phyloP scores from a whole-genome alignment of 1,139 yeast genomes.

The Hansenula lynferdii region DNA sequence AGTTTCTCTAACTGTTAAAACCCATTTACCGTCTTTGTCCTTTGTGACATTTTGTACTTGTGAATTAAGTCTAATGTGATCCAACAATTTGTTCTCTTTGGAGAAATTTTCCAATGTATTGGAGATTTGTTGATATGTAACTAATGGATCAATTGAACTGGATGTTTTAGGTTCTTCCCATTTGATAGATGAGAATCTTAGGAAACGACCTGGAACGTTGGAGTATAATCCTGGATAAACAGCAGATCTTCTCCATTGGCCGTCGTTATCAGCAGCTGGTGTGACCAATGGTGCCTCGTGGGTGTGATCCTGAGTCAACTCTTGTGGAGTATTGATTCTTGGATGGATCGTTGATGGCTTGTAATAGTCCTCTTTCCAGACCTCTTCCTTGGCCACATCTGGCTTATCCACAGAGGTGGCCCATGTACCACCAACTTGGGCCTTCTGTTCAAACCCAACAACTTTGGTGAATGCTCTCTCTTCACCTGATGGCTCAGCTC shows the following conservation, averaged over 20 bases:
- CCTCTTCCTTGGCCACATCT: conserved; percentile 21
- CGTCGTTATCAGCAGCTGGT: conserved; percentile 15
- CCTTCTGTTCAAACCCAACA: conserved; percentile 33
- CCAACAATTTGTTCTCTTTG: conserved; percentile 26
- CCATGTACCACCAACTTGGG: conserved; percentile 35
- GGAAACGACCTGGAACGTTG: conserved; percentile 40
- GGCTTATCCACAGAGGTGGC: conserved; percentile 17
- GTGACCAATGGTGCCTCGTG: conserved; percentile 15
- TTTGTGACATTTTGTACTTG: conserved; percentile 36
- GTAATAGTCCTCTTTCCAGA: conserved; percentile 18
- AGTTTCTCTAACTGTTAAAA: conserved; percentile 27
- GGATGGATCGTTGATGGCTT: conserved; percentile 22
- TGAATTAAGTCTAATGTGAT: conserved; percentile 35
- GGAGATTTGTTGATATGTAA: conserved; percentile 36
- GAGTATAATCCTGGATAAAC: conserved; percentile 41
- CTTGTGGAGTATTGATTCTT: conserved; percentile 10
- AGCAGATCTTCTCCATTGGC: conserved; percentile 39
- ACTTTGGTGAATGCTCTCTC: conserved; percentile 26
- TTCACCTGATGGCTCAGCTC: conserved; percentile 3
- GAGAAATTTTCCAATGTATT: conserved; percentile 29
- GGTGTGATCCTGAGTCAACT: conserved; percentile 7
- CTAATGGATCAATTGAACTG: conserved; percentile 33
- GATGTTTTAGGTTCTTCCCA: conserved; percentile 7
- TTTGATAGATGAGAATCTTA: conserved; percentile 35
- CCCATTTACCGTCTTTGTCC: conserved; percentile 32